These are phyloP conservation scores for Jatropha podagrica DNA, from an alignment of 441 rosid species.

Conservation along the genomic window DNA sequence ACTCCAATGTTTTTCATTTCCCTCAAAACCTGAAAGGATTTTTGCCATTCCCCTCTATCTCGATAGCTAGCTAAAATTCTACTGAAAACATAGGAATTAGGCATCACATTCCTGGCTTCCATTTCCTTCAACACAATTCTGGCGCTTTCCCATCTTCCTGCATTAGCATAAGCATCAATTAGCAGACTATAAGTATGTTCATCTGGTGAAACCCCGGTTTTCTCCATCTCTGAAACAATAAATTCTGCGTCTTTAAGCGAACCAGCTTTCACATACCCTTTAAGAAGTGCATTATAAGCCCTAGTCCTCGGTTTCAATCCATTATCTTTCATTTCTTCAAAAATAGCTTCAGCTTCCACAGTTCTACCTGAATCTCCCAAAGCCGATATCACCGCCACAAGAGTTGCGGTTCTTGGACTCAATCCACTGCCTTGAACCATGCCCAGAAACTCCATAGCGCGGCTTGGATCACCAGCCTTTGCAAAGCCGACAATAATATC, in stretches of 20 bases:
- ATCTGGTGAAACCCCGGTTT: slow-evolving; percentile 76
- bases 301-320: slow-evolving; percentile 72
- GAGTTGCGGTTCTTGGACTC: slow-evolving; percentile 59
- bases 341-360: slow-evolving; percentile 88
- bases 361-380: slow-evolving; percentile 68
- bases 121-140: slow-evolving; percentile 91
- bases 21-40: slow-evolving; percentile 81
- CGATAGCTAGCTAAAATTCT: slow-evolving; percentile 82
- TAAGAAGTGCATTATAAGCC: slow-evolving; percentile 88
- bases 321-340: slow-evolving; percentile 82
- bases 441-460: slow-evolving; percentile 68
- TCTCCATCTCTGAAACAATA: slow-evolving; percentile 90
- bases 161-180: slow-evolving; percentile 86
- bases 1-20: slow-evolving; percentile 91
- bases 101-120: slow-evolving; percentile 75
- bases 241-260: slow-evolving; percentile 73
- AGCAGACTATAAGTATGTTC: slow-evolving; percentile 84
- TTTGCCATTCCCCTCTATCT: slow-evolving; percentile 95
- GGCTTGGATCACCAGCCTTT: slow-evolving; percentile 66
- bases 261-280: slow-evolving; percentile 79
- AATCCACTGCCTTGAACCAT: slow-evolving; percentile 82
- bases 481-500: slow-evolving; percentile 88
- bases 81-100: slow-evolving; percentile 77
- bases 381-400: slow-evolving; percentile 62
- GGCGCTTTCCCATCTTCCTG: slow-evolving; percentile 96